Percentiles rank a stretch among this genome's conserved stretches.
phyloP scores from a whole-genome alignment of 306 rosid genomes.

The Spatholobus suberectus region DNA sequence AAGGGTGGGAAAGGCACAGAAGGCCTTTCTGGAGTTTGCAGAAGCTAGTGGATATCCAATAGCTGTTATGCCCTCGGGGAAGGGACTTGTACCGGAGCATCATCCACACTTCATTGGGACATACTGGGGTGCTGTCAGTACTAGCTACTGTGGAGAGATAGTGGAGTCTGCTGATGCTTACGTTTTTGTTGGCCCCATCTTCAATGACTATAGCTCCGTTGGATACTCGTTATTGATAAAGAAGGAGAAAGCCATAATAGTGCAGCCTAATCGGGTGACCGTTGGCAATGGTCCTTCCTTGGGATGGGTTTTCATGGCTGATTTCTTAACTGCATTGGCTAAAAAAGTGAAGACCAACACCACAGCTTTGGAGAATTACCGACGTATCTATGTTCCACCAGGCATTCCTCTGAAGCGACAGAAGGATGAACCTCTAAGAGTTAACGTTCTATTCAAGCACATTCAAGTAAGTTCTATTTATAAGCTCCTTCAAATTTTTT shows the following conservation, averaged over 20 bases:
- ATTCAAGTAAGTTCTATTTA: constrained; percentile 49
- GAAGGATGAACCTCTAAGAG: constrained; percentile 70
- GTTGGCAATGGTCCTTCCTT: constrained; percentile 80
- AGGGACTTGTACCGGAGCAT: constrained; percentile 83
- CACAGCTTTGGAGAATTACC: constrained; percentile 75
- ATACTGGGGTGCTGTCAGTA: constrained; percentile 91
- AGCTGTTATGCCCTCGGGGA: constrained; percentile 84
- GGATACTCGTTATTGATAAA: constrained; percentile 84
- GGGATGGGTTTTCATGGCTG: constrained; percentile 95
- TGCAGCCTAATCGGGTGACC: constrained; percentile 78
- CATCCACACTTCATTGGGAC: constrained; percentile 69
- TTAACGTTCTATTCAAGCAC: constrained; percentile 85
- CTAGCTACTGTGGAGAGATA: constrained; percentile 80
- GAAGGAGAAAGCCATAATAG: constrained; percentile 73
- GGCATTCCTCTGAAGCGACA: constrained; percentile 66
- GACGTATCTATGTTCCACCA: constrained; percentile 67
- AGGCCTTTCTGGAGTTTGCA: constrained; percentile 73
- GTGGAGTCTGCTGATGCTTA: constrained; percentile 94
- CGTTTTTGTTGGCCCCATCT: constrained; percentile 81
- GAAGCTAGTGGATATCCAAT: constrained; percentile 82
- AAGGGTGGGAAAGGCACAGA: constrained; percentile 70
- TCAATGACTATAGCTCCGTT: constrained; percentile 91
- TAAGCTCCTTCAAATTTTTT: background rate
- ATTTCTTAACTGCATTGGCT: constrained; percentile 72
- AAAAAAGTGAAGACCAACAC: constrained; percentile 69